Percentiles rank a stretch among this genome's conserved stretches.
Conservation (phyloP, 768 basidiomycete species). For the Suillus bovinus region DNA sequence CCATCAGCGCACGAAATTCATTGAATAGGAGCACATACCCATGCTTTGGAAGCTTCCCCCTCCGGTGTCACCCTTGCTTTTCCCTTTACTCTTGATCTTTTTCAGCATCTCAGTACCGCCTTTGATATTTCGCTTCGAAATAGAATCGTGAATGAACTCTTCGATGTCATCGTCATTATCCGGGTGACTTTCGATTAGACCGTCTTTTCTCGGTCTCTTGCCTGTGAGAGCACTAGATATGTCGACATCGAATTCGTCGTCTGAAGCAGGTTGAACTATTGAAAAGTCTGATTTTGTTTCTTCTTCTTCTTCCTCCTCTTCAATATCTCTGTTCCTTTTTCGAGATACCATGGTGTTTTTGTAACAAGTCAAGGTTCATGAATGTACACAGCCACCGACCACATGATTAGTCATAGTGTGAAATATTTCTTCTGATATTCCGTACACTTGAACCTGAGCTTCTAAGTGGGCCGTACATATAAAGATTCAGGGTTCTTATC, state of each 20-base stretch:
- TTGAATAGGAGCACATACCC: conserved; percentile 54
- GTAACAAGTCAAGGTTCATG: not conserved
- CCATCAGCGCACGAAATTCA: conserved; percentile 3
- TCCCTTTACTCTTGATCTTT: conserved; percentile 71
- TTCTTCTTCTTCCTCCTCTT: conserved; percentile 14
- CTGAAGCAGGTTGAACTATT: conserved; percentile 20
- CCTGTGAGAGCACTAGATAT: conserved; percentile 62
- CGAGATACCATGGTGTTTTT: conserved; percentile 22
- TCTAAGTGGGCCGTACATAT: not conserved
- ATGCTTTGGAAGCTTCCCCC: conserved; percentile 97
- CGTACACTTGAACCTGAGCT: not conserved
- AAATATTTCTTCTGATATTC: not conserved
- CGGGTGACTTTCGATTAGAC: not conserved
- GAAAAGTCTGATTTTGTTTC: conserved; percentile 16
- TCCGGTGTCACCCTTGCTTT: conserved; percentile 77
- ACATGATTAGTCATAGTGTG: not conserved
- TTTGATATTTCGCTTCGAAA: conserved; percentile 71
- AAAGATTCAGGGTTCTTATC: conserved; percentile 1
- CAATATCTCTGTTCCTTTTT: conserved; percentile 33
- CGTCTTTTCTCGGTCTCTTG: conserved; percentile 35
- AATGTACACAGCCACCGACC: conserved; percentile 3
- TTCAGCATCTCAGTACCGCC: conserved; percentile 76
- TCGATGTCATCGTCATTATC: conserved; percentile 56
- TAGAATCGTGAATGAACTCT: conserved; percentile 66
- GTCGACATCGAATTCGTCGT: conserved; percentile 62